A percentile compares a stretch with the other conserved stretches of the same genome.
Conservation (phyloP, 257 asterid genomes). For the Petrea volubilis region DNA sequence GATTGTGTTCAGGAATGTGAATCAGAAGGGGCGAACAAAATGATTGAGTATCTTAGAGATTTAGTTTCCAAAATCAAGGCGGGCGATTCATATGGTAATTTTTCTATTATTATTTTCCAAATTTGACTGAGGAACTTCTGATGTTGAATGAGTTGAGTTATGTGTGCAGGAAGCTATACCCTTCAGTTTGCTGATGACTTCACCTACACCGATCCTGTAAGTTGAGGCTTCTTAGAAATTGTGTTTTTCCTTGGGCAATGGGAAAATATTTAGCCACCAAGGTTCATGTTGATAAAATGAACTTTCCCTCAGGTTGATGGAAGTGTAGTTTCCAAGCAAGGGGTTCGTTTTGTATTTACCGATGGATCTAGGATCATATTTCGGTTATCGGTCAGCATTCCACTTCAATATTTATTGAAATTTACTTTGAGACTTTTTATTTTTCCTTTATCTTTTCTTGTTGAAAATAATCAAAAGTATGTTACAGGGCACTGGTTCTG, state of each 20-base stretch:
- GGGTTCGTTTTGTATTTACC: slow-evolving; percentile 80
- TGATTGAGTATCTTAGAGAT: slow-evolving; percentile 75
- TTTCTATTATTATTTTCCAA: neutral
- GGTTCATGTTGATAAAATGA: slow-evolving; percentile 9
- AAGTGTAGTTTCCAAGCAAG: slow-evolving; percentile 87
- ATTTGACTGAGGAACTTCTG: neutral
- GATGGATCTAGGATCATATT: slow-evolving; percentile 95
- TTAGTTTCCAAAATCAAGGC: slow-evolving; percentile 66
- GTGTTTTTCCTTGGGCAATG: slow-evolving; percentile 1
- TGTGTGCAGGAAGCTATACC: slow-evolving; percentile 70
- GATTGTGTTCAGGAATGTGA: slow-evolving; percentile 73
- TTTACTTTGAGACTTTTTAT: neutral
- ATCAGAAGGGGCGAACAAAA: slow-evolving; percentile 81
- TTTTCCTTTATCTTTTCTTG: neutral
- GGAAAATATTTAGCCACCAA: neutral
- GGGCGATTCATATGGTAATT: slow-evolving; percentile 75
- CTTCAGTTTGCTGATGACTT: slow-evolving; percentile 94
- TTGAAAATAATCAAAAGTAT: slow-evolving; percentile 15
- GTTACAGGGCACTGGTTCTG: slow-evolving; percentile 92
- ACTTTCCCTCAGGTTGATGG: slow-evolving; percentile 76
- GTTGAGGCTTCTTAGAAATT: slow-evolving; percentile 28
- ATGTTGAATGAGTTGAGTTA: slow-evolving; percentile 21
- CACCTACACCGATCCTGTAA: slow-evolving; percentile 92
- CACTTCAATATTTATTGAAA: neutral
- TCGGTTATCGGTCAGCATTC: slow-evolving; percentile 75